Conservation (phyloP, 1,139 yeast genomes). For the Lizanozyma gosingica region DNA sequence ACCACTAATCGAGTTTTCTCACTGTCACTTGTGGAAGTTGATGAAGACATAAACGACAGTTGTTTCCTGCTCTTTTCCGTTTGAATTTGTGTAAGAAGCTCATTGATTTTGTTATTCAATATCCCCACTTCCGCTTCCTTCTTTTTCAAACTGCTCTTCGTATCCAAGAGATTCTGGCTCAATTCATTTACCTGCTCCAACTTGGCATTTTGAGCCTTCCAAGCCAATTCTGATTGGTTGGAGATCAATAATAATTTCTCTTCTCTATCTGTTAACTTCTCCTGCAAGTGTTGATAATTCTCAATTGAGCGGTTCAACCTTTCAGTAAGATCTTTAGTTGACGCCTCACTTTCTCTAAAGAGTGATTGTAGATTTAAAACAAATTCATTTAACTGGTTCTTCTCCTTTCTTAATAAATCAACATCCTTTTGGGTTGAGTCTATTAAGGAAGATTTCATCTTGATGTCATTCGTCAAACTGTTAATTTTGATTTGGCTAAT, state of each 20-base stretch:
- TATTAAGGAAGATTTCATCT: conserved; percentile 41
- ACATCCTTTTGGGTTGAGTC: conserved; percentile 48
- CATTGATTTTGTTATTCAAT: conserved; percentile 17
- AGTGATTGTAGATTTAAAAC: conserved; percentile 55
- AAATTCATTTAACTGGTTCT: conserved; percentile 48
- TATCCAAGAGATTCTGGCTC: conserved; percentile 29
- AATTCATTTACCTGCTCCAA: conserved; percentile 54
- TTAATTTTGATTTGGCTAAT: conserved; percentile 38
- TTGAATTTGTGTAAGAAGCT: conserved; percentile 6
- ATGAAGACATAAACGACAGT: neutral
- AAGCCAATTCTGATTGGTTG: conserved; percentile 46
- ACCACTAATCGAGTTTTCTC: conserved; percentile 7
- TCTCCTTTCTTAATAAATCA: conserved; percentile 47
- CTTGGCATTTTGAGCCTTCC: conserved; percentile 57
- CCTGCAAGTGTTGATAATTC: conserved; percentile 43
- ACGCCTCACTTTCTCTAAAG: conserved; percentile 53
- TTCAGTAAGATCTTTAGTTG: conserved; percentile 41
- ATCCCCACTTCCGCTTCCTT: conserved; percentile 13
- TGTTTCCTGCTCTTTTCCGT: neutral
- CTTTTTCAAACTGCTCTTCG: conserved; percentile 30
- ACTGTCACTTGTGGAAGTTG: conserved; percentile 3
- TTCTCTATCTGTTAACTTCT: conserved; percentile 42
- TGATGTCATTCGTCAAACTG: conserved; percentile 48
- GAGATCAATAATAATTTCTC: conserved; percentile 38
- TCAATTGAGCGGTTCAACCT: conserved; percentile 44